Percentiles rank a stretch among this genome's conserved stretches.
phyloP scores from a whole-genome alignment of 345 rosid genomes.

The Aquilaria sinensis region DNA sequence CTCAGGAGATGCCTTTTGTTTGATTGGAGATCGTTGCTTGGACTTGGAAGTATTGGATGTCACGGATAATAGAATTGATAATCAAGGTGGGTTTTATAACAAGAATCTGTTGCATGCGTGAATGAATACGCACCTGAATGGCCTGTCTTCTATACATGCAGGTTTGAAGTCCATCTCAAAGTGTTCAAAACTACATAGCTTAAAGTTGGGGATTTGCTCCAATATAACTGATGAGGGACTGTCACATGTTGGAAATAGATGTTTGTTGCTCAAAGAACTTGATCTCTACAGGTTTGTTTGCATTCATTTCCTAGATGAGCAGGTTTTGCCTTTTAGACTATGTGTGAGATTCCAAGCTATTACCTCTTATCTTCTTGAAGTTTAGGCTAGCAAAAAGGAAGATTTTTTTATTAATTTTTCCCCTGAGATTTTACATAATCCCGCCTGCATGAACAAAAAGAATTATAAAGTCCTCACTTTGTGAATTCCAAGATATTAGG shows the following conservation, averaged over 20 bases:
- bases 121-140: conserved; percentile 1
- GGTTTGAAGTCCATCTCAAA: conserved; percentile 38
- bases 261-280: conserved; percentile 37
- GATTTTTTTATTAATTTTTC: no score
- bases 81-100: conserved; percentile 25
- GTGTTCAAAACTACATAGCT: conserved; percentile 26
- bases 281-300: conserved; percentile 38
- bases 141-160: conserved; percentile 15
- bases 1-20: conserved; percentile 36
- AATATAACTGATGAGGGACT: conserved; percentile 36
- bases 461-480: no score
- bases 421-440: no score
- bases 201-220: conserved; percentile 40
- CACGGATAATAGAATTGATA: conserved; percentile 35
- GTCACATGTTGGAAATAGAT: conserved; percentile 25
- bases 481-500: no score
- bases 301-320: no score
- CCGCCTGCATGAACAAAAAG: no score
- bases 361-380: no score
- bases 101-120: conserved; percentile 6
- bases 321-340: no score
- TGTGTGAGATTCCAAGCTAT: no score
- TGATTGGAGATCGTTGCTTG: conserved; percentile 36
- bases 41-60: conserved; percentile 39
- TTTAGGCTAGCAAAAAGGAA: no score